phyloP scores from a whole-genome alignment of 257 asterid genomes.

The Scutellaria baicalensis region DNA sequence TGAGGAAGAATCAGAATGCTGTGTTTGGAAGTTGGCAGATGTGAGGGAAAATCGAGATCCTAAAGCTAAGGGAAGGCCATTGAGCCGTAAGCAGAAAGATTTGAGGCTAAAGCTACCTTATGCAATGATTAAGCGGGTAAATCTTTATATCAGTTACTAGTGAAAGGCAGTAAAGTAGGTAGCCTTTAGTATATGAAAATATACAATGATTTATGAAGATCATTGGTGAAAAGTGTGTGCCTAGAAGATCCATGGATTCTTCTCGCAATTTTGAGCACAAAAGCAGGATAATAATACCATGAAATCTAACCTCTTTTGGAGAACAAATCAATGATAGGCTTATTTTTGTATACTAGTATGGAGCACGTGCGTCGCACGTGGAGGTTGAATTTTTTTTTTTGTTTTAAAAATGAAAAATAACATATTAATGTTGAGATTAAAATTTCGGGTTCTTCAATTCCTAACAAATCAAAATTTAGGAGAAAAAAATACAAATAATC shows the following conservation, averaged over 20 bases:
- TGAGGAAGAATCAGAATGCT: slow-evolving; percentile 51
- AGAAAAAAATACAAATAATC: no score
- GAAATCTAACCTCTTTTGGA: neutral
- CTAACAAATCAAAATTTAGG: no score
- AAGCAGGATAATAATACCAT: neutral
- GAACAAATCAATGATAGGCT: neutral
- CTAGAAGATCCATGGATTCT: neutral
- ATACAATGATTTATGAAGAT: neutral
- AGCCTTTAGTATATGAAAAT: neutral
- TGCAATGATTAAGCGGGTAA: slow-evolving; percentile 36
- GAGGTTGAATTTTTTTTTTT: no score
- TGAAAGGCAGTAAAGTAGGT: neutral
- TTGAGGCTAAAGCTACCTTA: slow-evolving; percentile 50
- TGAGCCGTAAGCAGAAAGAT: slow-evolving; percentile 77
- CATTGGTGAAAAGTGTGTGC: neutral
- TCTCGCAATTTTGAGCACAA: neutral
- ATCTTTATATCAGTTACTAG: slow-evolving; percentile 39
- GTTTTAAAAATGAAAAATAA: no score
- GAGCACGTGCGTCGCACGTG: no score
- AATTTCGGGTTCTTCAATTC: no score
- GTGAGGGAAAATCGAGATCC: slow-evolving; percentile 89
- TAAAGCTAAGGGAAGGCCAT: slow-evolving; percentile 70
- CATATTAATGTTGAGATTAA: no score
- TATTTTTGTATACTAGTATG: no score
- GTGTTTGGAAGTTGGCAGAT: slow-evolving; percentile 84